Evolutionary conservation across 441 rosid genomes (phyloP), one percentile per base, ranked within the genome.

Genomic region (Populus hybrid): DNA sequence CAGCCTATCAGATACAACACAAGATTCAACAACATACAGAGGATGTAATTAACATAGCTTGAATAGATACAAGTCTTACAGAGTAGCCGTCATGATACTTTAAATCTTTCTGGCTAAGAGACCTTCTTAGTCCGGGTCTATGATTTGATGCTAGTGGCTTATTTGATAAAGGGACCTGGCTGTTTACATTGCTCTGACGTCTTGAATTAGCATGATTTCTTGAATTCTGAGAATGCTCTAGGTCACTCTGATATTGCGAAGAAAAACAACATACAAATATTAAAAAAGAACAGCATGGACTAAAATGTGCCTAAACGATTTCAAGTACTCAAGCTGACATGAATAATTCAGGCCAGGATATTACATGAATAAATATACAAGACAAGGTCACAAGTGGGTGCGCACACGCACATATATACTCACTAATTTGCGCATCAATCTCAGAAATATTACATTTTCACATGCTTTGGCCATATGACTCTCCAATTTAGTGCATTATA

Each of bases 41-140:
- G 28, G 67, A 38, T 12, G 38, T 9, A 50, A 71, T 6, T 14
- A 77, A 71, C 66, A 8, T 28, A 71, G 69, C 67, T 2, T 10
- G 73, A 66, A 53, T 64, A 75, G 81, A 78, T 67, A 3, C 75
- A 75, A 80, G 67, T 57, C 98, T 92, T 86, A 94, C 98, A 79
- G 98, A 96, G 85, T 96, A 90, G 79, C 87, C 97, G 70, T 96
- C 98, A 53, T 85, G 91, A 78, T 74, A 79, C 87, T 86, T 92
- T 75, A 91, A 35, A 79, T 93, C 95, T 40, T 81, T 90, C 77
- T 90, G 97, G 88, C 97, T 90, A 35, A 78, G 66, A 78, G 97
- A 88, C 84, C 94, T 92, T 82, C 95, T 81, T 67, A 89, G 84
- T 63, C 86, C 87, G 78, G 83, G 95, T 50, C 85, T 85, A n/a